Percentiles rank a stretch among this genome's conserved stretches.
phyloP scores from a whole-genome alignment of 2,329 filamentous ascomycete species.

The Alternaria sp. region DNA sequence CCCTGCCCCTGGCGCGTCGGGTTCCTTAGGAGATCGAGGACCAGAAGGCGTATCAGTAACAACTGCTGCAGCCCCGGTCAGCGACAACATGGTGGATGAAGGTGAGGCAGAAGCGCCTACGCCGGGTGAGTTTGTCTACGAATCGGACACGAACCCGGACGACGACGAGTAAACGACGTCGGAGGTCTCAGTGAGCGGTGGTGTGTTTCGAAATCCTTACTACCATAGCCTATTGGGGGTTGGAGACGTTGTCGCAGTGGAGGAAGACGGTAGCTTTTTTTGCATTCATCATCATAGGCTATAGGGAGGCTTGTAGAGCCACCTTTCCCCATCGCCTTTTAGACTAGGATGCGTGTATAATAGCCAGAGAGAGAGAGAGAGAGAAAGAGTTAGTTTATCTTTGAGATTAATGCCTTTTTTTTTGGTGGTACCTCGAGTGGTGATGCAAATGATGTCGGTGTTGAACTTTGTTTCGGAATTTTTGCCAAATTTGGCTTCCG shows the following conservation, averaged over 20 bases:
- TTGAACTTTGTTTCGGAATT: neutral
- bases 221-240: constrained; percentile 32
- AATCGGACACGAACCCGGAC: constrained; percentile 68
- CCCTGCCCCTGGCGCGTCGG: constrained; percentile 55
- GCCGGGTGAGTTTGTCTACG: constrained; percentile 80
- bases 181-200: constrained; percentile 23
- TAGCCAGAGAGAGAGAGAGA: constrained; percentile 22
- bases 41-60: constrained; percentile 67
- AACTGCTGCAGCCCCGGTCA: constrained; percentile 67
- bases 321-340: constrained; percentile 39
- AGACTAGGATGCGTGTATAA: constrained; percentile 42
- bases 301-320: constrained; percentile 37
- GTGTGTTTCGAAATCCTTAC: constrained; percentile 16
- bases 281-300: constrained; percentile 35
- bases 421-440: neutral
- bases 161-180: constrained; percentile 43
- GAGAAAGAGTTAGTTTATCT: constrained; percentile 18
- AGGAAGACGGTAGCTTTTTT: constrained; percentile 25
- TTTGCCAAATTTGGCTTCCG: too few species aligned
- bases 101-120: constrained; percentile 76
- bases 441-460: neutral
- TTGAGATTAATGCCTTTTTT: constrained; percentile 14
- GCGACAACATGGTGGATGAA: constrained; percentile 84
- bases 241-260: constrained; percentile 4
- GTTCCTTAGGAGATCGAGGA: constrained; percentile 45